phyloP scores from a whole-genome alignment of 1,284 basidiomycete genomes.

The Garcileccinum viscosum region DNA sequence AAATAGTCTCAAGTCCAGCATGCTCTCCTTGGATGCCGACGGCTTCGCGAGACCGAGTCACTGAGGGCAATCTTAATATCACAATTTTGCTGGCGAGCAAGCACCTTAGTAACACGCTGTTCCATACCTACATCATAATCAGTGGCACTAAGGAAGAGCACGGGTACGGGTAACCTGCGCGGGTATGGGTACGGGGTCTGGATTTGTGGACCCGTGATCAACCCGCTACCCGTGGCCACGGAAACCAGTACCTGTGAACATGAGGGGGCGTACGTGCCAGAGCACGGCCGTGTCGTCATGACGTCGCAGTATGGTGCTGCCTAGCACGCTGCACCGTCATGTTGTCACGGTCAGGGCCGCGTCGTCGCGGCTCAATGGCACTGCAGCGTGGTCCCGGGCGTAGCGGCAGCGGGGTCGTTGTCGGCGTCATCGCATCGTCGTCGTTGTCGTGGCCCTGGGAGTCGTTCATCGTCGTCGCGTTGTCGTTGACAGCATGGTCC shows the following conservation, averaged over 20 bases:
- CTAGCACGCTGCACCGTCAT: neutral
- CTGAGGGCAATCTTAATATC: constrained; percentile 99
- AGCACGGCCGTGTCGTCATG: neutral
- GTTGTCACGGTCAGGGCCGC: neutral
- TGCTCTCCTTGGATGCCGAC: constrained; percentile 91
- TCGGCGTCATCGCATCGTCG: too few relatives aligned
- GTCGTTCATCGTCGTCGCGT: too few relatives aligned
- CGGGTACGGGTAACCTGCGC: too few relatives aligned
- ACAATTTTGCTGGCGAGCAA: constrained; percentile 94
- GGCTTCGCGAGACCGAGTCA: constrained; percentile 98
- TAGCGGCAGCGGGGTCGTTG: too few relatives aligned
- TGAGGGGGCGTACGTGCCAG: neutral
- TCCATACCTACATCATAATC: constrained; percentile 99
- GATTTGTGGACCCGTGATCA: neutral
- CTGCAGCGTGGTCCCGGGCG: too few relatives aligned
- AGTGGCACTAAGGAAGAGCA: neutral
- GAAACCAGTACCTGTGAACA: neutral
- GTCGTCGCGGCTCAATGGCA: too few relatives aligned
- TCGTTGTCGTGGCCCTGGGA: too few relatives aligned
- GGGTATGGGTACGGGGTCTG: too few relatives aligned
- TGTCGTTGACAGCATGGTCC: too few relatives aligned
- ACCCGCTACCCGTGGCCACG: neutral
- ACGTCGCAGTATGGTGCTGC: neutral
- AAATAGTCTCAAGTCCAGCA: constrained; percentile 97
- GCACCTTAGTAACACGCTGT: constrained; percentile 93